Evolutionary conservation across 176 grass and related monocot species (phyloP).

Genomic region (Alloteropsis semialata): DNA sequence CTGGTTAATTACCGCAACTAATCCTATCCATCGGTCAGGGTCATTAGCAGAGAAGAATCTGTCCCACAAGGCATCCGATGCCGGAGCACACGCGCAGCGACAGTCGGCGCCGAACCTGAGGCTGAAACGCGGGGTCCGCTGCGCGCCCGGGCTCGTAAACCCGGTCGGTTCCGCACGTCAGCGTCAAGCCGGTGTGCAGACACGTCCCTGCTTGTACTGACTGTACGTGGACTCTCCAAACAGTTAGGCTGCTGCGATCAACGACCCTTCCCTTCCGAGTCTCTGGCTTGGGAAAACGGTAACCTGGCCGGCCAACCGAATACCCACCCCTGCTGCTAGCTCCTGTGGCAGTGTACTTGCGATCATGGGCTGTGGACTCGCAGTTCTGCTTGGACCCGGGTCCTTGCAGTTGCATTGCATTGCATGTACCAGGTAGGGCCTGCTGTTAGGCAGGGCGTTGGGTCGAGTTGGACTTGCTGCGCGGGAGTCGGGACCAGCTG

Average conservation of each 20-base stretch:
- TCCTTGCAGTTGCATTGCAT: no score
- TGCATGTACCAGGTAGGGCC: background rate
- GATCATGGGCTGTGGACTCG: background rate
- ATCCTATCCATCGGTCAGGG: background rate
- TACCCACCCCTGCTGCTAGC: background rate
- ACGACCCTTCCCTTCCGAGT: background rate
- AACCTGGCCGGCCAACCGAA: background rate
- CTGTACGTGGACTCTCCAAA: background rate
- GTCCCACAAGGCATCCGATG: background rate
- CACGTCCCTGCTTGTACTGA: background rate
- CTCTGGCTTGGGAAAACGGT: background rate
- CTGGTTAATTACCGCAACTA: background rate
- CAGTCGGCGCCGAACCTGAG: no score
- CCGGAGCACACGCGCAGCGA: no score
- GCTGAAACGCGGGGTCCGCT: no score
- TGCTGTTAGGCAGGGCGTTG: background rate
- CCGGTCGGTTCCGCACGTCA: no score
- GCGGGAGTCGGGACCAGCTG: background rate
- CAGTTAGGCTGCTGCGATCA: background rate
- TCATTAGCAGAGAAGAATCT: background rate
- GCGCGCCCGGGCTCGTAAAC: no score
- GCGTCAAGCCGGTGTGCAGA: background rate
- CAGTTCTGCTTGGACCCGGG: constrained; percentile 23
- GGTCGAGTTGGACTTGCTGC: background rate
- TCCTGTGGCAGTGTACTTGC: background rate